Evolutionary conservation across 257 asterid genomes (phyloP).

Genomic region (Nicotiana undulata): DNA sequence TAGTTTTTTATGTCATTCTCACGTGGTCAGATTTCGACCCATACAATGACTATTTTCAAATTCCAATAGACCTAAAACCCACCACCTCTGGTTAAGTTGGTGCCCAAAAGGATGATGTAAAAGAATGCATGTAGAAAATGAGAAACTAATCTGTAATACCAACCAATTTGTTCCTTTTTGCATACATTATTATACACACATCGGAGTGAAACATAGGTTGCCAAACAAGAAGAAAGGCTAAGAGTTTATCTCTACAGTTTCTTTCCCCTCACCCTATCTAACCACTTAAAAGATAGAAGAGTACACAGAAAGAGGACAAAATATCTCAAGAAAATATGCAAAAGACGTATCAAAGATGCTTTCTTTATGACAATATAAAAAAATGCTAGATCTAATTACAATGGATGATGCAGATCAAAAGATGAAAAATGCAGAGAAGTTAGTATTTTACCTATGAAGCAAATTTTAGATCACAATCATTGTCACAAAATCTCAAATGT

Average conservation of each 20-base stretch:
- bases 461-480: not conserved
- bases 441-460: not conserved
- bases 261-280: not conserved
- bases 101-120: not conserved
- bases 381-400: not conserved
- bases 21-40: too few relatives aligned
- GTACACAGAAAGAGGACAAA: not conserved
- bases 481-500: not conserved
- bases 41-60: not conserved
- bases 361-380: not conserved
- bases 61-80: not conserved
- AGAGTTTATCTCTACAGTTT: not conserved
- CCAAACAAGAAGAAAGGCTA: not conserved
- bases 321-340: not conserved
- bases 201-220: not conserved
- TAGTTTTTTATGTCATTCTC: too few relatives aligned
- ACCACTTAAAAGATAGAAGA: conserved; percentile 1
- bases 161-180: not conserved
- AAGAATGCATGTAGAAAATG: not conserved
- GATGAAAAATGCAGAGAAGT: not conserved
- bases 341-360: not conserved
- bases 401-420: not conserved
- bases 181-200: not conserved
- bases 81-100: not conserved
- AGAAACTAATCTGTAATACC: not conserved